Base-by-base conservation (phyloP, 176 grass and related monocot species). In the Phoenix dactylifera region DNA sequence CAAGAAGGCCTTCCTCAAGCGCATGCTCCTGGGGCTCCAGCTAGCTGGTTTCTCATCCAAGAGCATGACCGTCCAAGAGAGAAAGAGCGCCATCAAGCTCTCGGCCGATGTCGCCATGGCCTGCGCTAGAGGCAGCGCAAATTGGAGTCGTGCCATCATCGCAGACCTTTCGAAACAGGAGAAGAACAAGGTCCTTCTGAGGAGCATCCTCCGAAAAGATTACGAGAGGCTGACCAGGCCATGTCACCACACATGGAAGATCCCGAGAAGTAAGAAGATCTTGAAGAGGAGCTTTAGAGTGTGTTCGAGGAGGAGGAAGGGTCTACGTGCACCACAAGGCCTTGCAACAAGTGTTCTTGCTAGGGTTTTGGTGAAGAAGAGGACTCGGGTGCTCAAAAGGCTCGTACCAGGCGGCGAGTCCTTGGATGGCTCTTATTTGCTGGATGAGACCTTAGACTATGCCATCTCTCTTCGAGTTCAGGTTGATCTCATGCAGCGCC, bases 391-490 rank as follows among this genome's bases (percentile, higher is more conserved):
- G 66, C 52, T 90, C 24, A 82, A 69, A 15, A 60, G 59, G 50
- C 66, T 95, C 28, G 71, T 96, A 48, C 86, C 83, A 0, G 86
- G 91, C 62, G 83, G 77, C 32, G 76, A 81, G 60, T 58, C 15
- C 50, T 59, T 87, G 74, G 80, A 85, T 53, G 77, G 69, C 70
- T 79, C 60, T 69, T 79, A 77, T 59, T 58, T 96, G 72, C 66
- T 90, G 15, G 72, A 82, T 53, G 74, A 96, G 77, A 82, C 91
- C 24, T 18, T 96, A 24, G 86, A 96, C 72, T 90, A 96, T 20
- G 71, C 76, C 16, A 52, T 74, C 64, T 84, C 76, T 0, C 83
- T 96, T 6, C 79, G 72, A 68, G 83, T 77, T 64, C 91, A 96
- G 39, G 80, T 87, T 3, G 90, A 95, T 14, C 55, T 83, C 54